Conservation (phyloP, 305 asterid genomes). For the Fraxinus ornus region DNA sequence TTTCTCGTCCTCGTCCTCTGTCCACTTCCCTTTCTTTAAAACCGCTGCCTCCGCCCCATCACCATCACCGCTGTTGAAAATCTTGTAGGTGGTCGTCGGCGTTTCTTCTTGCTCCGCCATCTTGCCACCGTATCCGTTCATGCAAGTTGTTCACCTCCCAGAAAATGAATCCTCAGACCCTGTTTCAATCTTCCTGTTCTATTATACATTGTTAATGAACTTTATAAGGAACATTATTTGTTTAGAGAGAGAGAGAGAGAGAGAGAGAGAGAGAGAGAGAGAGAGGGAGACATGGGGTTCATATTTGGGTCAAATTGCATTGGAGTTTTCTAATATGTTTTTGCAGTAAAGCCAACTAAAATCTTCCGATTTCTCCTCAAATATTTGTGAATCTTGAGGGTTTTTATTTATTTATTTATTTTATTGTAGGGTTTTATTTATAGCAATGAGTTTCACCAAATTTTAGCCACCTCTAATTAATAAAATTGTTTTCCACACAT, state of each 20-base stretch:
- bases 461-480: background rate
- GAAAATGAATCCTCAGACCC: background rate
- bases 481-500: background rate
- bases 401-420: background rate
- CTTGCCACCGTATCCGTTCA: conserved; percentile 8
- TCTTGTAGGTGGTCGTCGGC: background rate
- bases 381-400: background rate
- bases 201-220: background rate
- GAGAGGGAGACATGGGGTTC: conserved; percentile 25
- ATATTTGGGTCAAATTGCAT: conserved; percentile 28
- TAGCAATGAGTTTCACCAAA: background rate
- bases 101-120: background rate
- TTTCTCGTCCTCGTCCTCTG: conserved; percentile 58
- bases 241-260: background rate
- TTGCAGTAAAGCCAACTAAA: background rate
- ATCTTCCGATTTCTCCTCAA: background rate
- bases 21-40: conserved; percentile 63
- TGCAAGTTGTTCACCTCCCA: background rate
- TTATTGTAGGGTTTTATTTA: background rate
- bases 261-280: background rate
- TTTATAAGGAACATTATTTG: background rate
- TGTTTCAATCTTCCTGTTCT: background rate
- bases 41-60: conserved; percentile 10
- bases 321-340: background rate
- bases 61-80: background rate